phyloP scores from a whole-genome alignment of 108 stramenopile species.

The Discostella stelligeroides region DNA sequence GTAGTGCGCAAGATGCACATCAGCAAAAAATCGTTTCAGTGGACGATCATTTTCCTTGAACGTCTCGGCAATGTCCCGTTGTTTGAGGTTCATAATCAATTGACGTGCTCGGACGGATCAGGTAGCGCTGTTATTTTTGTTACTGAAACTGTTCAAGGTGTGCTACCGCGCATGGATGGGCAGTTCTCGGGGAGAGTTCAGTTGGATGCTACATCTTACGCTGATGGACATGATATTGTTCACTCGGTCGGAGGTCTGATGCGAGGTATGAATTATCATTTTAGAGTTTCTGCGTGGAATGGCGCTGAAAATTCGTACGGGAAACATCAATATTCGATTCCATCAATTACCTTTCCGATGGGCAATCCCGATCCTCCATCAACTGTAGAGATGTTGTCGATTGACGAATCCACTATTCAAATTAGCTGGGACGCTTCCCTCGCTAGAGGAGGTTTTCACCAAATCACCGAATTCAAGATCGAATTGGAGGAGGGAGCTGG shows the following conservation, averaged over 20 bases:
- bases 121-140: slow-evolving; percentile 28
- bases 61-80: slow-evolving; percentile 52
- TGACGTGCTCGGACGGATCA: slow-evolving; percentile 46
- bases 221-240: slow-evolving; percentile 7
- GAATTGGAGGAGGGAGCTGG: slow-evolving; percentile 42
- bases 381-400: slow-evolving; percentile 37
- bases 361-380: slow-evolving; percentile 37
- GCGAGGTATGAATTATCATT: slow-evolving; percentile 50
- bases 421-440: slow-evolving; percentile 49
- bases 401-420: slow-evolving; percentile 34
- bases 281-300: slow-evolving; percentile 66
- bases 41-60: slow-evolving; percentile 57
- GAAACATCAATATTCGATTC: slow-evolving; percentile 35
- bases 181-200: slow-evolving; percentile 29
- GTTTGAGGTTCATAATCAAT: slow-evolving; percentile 32
- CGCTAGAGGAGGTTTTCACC: slow-evolving; percentile 23
- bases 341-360: slow-evolving; percentile 37
- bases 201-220: slow-evolving; percentile 23
- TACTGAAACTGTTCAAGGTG: slow-evolving; percentile 40
- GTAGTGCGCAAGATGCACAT: slow-evolving; percentile 14
- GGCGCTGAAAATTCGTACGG: slow-evolving; percentile 53
- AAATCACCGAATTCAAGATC: slow-evolving; percentile 47
- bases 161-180: slow-evolving; percentile 50
- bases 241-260: slow-evolving; percentile 29
- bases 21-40: slow-evolving; percentile 34